A percentile compares a stretch with the other conserved stretches of the same genome.
Conservation (phyloP, 2,329 filamentous ascomycete genomes). For the Trichoderma gracile region DNA sequence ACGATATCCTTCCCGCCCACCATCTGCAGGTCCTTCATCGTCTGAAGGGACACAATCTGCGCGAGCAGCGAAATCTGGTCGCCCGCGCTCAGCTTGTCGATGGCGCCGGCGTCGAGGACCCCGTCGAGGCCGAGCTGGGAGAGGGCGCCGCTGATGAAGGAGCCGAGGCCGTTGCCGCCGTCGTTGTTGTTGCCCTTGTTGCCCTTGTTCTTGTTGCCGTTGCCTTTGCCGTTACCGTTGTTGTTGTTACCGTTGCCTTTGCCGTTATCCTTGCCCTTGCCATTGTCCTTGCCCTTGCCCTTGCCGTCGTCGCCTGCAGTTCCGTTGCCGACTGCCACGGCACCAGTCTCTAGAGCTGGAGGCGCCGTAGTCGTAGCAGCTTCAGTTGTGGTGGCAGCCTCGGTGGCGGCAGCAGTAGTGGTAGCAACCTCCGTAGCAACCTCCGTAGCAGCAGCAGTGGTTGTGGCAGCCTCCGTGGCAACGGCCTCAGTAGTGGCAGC, state of each 20-base stretch:
- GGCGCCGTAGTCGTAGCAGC: not conserved
- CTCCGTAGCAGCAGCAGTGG: not conserved
- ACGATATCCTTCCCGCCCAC: slow-evolving; percentile 31
- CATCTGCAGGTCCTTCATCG: slow-evolving; percentile 32
- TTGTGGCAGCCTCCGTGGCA: not conserved
- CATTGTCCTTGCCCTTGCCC: slow-evolving; percentile 25
- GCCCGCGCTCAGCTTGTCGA: slow-evolving; percentile 35
- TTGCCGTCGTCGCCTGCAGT: slow-evolving; percentile 23
- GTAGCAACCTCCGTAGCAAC: not conserved
- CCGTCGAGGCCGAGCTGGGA: slow-evolving; percentile 35
- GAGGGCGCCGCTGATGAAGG: slow-evolving; percentile 33
- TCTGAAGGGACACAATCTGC: slow-evolving; percentile 35
- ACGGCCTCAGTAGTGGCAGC: not conserved
- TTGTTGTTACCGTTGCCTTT: slow-evolving; percentile 16
- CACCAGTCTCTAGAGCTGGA: not conserved
- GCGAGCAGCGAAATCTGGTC: slow-evolving; percentile 33
- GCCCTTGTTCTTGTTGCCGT: not conserved
- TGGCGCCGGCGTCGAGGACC: slow-evolving; percentile 33
- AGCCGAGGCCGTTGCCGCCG: slow-evolving; percentile 29
- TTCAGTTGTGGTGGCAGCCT: not conserved
- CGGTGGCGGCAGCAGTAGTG: not conserved
- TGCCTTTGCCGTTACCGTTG: slow-evolving; percentile 21
- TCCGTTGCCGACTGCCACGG: slow-evolving; percentile 2
- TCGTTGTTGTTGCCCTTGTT: slow-evolving; percentile 27
- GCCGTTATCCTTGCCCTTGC: slow-evolving; percentile 8